Percentiles rank a stretch among this genome's conserved stretches.
phyloP scores from a whole-genome alignment of 139 green algal genomes.

The Chlorella sp. region DNA sequence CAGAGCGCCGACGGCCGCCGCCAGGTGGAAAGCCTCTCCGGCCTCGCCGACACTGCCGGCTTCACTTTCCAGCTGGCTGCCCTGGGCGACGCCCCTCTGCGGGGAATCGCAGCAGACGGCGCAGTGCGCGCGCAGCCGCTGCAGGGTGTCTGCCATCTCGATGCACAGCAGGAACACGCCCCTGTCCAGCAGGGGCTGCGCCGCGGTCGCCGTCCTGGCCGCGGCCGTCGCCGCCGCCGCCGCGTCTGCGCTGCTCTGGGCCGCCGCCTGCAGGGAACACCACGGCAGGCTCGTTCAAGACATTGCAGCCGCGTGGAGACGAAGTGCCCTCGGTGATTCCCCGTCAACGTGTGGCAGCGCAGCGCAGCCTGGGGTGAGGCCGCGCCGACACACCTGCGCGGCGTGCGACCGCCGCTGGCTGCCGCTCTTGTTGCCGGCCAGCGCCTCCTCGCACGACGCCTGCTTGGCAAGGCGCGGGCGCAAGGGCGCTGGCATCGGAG shows the following conservation, averaged over 20 bases:
- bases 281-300: too few relatives aligned
- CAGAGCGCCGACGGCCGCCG: neutral
- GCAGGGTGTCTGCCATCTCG: too few relatives aligned
- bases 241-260: neutral
- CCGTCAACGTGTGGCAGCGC: neutral
- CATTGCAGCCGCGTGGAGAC: neutral
- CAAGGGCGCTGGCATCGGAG: too few relatives aligned
- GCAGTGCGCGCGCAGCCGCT: too few relatives aligned
- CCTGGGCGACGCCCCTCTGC: neutral
- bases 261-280: slow-evolving; percentile 3
- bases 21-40: neutral
- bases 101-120: neutral
- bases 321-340: neutral
- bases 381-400: too few relatives aligned
- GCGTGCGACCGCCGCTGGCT: too few relatives aligned
- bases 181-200: slow-evolving; percentile 30
- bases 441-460: neutral
- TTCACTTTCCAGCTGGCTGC: neutral
- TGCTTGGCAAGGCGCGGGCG: too few relatives aligned
- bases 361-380: neutral
- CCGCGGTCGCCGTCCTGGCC: neutral
- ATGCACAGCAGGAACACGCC: slow-evolving; percentile 15
- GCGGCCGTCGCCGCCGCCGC: slow-evolving; percentile 7
- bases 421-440: neutral
- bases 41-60: neutral